Evolutionary conservation across 1,139 yeast species (phyloP).

Genomic region (Nakaseomyces sp.): DNA sequence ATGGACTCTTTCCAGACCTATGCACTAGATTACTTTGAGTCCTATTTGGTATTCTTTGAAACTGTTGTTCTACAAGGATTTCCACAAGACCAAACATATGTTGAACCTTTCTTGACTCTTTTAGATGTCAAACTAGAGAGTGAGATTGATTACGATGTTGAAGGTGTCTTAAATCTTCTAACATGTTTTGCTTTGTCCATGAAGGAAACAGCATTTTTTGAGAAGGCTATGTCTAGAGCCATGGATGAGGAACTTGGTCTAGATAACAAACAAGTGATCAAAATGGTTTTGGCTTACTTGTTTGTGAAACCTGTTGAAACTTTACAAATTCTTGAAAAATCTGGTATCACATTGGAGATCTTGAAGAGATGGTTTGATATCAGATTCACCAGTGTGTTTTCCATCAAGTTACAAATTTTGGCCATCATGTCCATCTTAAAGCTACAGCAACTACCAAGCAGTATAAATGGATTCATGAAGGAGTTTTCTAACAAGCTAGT

Average conservation of each 20-base stretch:
- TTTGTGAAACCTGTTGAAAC: constrained; percentile 55
- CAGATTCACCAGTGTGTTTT: constrained; percentile 60
- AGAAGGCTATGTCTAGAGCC: constrained; percentile 25
- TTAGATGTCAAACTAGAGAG: constrained; percentile 31
- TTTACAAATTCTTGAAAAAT: constrained; percentile 43
- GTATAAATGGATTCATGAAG: constrained; percentile 28
- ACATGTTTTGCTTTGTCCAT: constrained; percentile 29
- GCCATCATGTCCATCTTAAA: constrained; percentile 49
- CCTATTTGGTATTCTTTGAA: constrained; percentile 64
- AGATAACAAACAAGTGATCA: constrained; percentile 37
- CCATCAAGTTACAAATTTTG: constrained; percentile 61
- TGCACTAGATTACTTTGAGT: constrained; percentile 64
- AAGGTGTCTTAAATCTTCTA: constrained; percentile 35
- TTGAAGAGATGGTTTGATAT: constrained; percentile 62
- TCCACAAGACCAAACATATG: constrained; percentile 37
- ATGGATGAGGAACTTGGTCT: constrained; percentile 25
- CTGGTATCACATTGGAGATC: constrained; percentile 41
- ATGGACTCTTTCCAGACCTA: constrained; percentile 44
- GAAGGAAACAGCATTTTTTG: constrained; percentile 33
- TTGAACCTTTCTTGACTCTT: constrained; percentile 25
- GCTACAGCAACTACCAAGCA: constrained; percentile 33
- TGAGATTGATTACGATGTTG: constrained; percentile 35
- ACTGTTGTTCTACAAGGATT: constrained; percentile 68
- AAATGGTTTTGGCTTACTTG: constrained; percentile 57
- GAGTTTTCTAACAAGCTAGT: constrained; percentile 41